Percentiles rank a stretch among this genome's conserved stretches.
phyloP scores from a whole-genome alignment of 345 rosid species.

The Hirschfeldia incana region DNA sequence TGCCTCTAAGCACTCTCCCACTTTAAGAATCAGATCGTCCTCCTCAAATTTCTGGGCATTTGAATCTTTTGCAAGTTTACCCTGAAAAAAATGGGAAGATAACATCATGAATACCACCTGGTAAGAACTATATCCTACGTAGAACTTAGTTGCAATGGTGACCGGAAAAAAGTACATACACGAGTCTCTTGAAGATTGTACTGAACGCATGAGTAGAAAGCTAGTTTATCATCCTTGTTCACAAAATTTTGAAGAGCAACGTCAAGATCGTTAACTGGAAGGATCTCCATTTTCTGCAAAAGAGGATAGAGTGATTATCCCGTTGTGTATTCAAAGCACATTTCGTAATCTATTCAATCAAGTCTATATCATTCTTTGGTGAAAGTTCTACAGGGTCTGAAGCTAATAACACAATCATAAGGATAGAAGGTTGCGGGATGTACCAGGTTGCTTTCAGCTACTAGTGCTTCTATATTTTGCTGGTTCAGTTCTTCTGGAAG shows the following conservation, averaged over 20 bases:
- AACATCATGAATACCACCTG: constrained; percentile 15
- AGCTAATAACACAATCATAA: constrained; percentile 10
- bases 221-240: constrained; percentile 92
- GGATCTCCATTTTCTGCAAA: constrained; percentile 96
- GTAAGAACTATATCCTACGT: not conserved
- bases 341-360: constrained; percentile 13
- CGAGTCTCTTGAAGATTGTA: constrained; percentile 95
- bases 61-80: constrained; percentile 80
- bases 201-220: constrained; percentile 81
- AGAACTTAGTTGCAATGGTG: not conserved
- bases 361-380: constrained; percentile 9
- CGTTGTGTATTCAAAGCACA: constrained; percentile 19
- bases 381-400: not conserved
- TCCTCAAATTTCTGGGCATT: constrained; percentile 62
- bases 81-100: constrained; percentile 49
- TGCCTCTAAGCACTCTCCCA: constrained; percentile 93
- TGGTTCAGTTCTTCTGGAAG: constrained; percentile 98
- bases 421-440: constrained; percentile 18
- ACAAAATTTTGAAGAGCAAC: constrained; percentile 94
- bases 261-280: constrained; percentile 94
- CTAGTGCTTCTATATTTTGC: constrained; percentile 95
- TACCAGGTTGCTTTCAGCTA: constrained; percentile 98
- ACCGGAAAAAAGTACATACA: constrained; percentile 47
- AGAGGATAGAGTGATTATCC: constrained; percentile 27
- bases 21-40: constrained; percentile 84